phyloP scores from a whole-genome alignment of 1,139 yeast species.

The Geotrichum europaeum region DNA sequence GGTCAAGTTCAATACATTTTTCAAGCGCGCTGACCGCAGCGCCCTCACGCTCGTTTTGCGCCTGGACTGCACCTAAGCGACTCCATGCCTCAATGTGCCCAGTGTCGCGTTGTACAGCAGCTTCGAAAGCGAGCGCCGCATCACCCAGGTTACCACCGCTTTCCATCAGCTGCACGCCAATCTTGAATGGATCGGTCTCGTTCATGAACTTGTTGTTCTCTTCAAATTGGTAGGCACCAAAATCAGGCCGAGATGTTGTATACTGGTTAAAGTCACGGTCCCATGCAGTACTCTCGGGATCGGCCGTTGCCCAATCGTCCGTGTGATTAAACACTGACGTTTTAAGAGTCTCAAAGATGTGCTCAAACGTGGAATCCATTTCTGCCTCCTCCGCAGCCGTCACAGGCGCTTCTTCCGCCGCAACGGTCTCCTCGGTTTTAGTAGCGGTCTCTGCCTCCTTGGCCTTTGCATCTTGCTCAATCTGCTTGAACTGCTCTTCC shows the following conservation, averaged over 20 bases:
- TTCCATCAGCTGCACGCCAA: conserved; percentile 87
- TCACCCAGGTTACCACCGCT: conserved; percentile 90
- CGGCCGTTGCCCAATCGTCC: conserved; percentile 37
- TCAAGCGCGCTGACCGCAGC: conserved; percentile 91
- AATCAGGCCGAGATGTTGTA: conserved; percentile 65
- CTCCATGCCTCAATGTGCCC: conserved; percentile 88
- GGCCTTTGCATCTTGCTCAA: conserved; percentile 48
- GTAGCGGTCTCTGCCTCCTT: conserved; percentile 20
- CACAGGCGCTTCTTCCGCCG: conserved; percentile 19
- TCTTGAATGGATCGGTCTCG: conserved; percentile 79
- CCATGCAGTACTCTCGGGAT: conserved; percentile 31
- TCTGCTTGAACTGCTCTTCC: conserved; percentile 80
- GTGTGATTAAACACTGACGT: conserved; percentile 42
- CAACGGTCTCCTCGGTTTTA: conserved; percentile 20
- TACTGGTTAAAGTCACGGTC: conserved; percentile 63
- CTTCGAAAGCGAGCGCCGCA: conserved; percentile 95
- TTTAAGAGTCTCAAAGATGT: conserved; percentile 51
- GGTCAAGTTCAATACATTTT: conserved; percentile 74
- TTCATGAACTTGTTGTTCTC: conserved; percentile 62
- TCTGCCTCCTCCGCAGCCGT: conserved; percentile 21
- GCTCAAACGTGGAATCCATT: conserved; percentile 49
- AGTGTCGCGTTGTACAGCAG: conserved; percentile 83
- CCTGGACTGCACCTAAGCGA: conserved; percentile 86
- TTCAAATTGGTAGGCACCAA: conserved; percentile 78
- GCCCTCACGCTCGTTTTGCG: conserved; percentile 92